phyloP scores from a whole-genome alignment of 23 red algal species.

The Chondrus crispus region DNA sequence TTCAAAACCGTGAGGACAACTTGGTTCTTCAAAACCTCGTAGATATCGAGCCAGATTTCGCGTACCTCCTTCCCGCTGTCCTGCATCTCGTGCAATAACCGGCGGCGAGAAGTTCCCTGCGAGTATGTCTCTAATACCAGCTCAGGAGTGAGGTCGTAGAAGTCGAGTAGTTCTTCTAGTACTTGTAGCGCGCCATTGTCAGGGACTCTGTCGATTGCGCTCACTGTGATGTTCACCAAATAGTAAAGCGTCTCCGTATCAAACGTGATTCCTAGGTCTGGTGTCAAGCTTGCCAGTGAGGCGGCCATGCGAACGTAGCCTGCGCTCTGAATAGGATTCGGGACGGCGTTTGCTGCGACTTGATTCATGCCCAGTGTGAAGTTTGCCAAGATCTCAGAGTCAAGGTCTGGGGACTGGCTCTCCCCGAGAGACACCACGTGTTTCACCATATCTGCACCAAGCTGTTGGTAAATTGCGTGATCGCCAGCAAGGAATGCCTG shows the following conservation, averaged over 20 bases:
- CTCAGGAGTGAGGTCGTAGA: slow-evolving; percentile 61
- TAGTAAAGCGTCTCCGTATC: slow-evolving; percentile 49
- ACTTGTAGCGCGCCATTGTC: slow-evolving; percentile 37
- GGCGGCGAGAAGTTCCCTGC: slow-evolving; percentile 10
- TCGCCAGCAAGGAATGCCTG: slow-evolving; percentile 45
- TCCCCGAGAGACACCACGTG: slow-evolving; percentile 24
- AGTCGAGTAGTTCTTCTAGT: slow-evolving; percentile 40
- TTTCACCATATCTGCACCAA: slow-evolving; percentile 66
- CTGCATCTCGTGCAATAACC: neutral
- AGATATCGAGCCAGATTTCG: slow-evolving; percentile 54
- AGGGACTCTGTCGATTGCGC: slow-evolving; percentile 44
- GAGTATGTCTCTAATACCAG: slow-evolving; percentile 28
- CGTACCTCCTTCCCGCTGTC: slow-evolving; percentile 17
- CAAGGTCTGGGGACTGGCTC: neutral
- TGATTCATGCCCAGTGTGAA: slow-evolving; percentile 51
- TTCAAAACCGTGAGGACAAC: slow-evolving; percentile 38
- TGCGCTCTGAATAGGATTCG: slow-evolving; percentile 55
- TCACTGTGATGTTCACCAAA: slow-evolving; percentile 57
- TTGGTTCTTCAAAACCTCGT: slow-evolving; percentile 59
- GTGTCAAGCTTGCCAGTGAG: slow-evolving; percentile 40
- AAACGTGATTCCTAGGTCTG: slow-evolving; percentile 24
- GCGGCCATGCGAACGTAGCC: slow-evolving; percentile 51
- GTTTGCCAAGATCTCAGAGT: slow-evolving; percentile 52
- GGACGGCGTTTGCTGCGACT: slow-evolving; percentile 51
- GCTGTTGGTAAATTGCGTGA: slow-evolving; percentile 47